Conservation (phyloP, 2,329 filamentous ascomycete species). For the Neopestalotiopsis sp. region DNA sequence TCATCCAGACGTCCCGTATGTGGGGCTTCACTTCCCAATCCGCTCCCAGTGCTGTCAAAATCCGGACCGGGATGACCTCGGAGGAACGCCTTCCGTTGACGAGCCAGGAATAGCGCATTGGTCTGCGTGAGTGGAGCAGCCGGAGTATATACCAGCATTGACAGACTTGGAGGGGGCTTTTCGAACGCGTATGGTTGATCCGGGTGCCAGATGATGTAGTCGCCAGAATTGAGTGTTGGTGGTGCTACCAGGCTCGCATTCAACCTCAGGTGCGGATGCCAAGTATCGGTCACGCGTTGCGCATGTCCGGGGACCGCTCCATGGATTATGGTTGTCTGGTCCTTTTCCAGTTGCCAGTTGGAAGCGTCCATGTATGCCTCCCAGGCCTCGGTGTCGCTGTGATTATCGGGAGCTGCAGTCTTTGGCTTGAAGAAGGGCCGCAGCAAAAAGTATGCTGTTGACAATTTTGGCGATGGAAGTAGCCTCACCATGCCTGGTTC, state of each 20-base stretch:
- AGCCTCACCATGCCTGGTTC: conserved; percentile 53
- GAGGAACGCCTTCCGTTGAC: conserved; percentile 61
- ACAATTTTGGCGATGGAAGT: conserved; percentile 53
- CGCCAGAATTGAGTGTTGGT: conserved; percentile 57
- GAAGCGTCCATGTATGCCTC: conserved; percentile 51
- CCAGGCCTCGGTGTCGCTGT: conserved; percentile 42
- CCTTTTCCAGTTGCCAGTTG: conserved; percentile 48
- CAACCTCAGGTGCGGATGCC: conserved; percentile 62
- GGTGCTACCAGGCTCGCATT: conserved; percentile 59
- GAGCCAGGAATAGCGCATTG: conserved; percentile 61
- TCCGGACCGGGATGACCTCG: conserved; percentile 59
- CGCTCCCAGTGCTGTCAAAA: conserved; percentile 58
- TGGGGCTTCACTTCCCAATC: conserved; percentile 56
- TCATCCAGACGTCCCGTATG: conserved; percentile 53
- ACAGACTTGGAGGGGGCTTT: conserved; percentile 35
- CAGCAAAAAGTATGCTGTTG: conserved; percentile 52
- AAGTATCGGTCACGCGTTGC: conserved; percentile 61
- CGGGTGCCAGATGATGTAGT: conserved; percentile 65
- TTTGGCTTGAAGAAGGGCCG: conserved; percentile 58
- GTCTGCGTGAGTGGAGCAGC: conserved; percentile 62
- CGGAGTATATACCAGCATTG: conserved; percentile 60
- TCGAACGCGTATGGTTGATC: conserved; percentile 61
- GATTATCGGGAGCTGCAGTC: conserved; percentile 43
- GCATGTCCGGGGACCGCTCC: conserved; percentile 63
- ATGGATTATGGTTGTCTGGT: conserved; percentile 61